These are phyloP conservation scores for Alternaria dauci DNA, from an alignment of 2,329 filamentous ascomycete genomes.

Conservation along the genomic window DNA sequence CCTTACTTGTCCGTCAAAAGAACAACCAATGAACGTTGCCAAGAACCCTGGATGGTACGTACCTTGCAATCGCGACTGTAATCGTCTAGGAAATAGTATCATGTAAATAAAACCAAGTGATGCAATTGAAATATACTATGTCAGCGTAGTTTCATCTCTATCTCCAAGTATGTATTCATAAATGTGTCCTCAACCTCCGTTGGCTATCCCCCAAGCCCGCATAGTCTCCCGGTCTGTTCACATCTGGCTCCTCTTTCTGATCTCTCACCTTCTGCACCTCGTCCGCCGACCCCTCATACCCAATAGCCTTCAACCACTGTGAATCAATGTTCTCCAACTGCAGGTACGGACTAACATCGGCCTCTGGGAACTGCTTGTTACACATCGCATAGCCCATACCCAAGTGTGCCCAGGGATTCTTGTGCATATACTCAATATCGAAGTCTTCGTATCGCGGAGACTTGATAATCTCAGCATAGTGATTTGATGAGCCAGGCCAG, in stretches of 20 bases:
- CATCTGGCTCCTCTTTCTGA: constrained; percentile 14
- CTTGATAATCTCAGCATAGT: constrained; percentile 55
- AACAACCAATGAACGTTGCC: no score
- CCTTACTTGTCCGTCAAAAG: no score
- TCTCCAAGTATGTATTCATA: no score
- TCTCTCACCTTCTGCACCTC: constrained; percentile 25
- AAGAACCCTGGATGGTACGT: no score
- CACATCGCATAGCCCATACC: constrained; percentile 53
- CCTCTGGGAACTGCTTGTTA: constrained; percentile 30
- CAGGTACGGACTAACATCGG: constrained; percentile 53
- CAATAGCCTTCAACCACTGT: constrained; percentile 50
- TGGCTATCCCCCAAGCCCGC: neutral
- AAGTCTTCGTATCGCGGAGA: constrained; percentile 56
- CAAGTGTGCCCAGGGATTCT: constrained; percentile 54
- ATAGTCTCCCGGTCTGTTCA: constrained; percentile 11
- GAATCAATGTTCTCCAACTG: constrained; percentile 54
- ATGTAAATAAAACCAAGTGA: neutral
- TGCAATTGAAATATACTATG: neutral
- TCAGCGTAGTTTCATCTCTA: neutral
- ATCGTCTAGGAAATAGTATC: neutral
- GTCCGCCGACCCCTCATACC: constrained; percentile 24
- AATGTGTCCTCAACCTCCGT: no score
- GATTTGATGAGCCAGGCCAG: constrained; percentile 61
- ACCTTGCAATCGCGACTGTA: no score
- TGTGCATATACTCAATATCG: constrained; percentile 51